phyloP scores from a whole-genome alignment of 1,139 yeast species.

The Kluyveromyces marxianus region DNA sequence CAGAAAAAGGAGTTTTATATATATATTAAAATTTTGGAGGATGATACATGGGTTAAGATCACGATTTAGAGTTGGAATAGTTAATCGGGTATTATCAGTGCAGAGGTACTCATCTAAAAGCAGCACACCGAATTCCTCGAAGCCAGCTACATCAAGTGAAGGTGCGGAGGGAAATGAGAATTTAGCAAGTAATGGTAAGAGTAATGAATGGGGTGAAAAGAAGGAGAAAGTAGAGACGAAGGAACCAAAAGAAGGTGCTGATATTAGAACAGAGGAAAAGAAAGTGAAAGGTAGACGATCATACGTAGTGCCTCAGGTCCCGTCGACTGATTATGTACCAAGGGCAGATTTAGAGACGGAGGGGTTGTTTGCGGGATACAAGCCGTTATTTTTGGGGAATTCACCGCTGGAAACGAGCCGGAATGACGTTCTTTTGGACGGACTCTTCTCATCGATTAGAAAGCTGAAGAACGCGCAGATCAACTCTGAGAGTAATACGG shows the following conservation, averaged over 20 bases:
- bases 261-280: not conserved
- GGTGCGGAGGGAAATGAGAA: too few species aligned
- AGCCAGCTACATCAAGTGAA: too few species aligned
- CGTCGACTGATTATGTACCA: slow-evolving; percentile 25
- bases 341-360: slow-evolving; percentile 25
- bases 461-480: slow-evolving; percentile 11
- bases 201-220: not conserved
- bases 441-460: slow-evolving; percentile 17
- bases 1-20: too few species aligned
- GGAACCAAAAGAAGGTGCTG: not conserved
- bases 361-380: slow-evolving; percentile 31
- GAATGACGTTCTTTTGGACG: slow-evolving; percentile 11
- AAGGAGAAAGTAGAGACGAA: not conserved
- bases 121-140: too few species aligned
- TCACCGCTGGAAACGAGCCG: slow-evolving; percentile 18
- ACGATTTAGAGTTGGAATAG: too few species aligned
- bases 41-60: too few species aligned
- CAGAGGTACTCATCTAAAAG: too few species aligned
- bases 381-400: slow-evolving; percentile 30
- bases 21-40: too few species aligned
- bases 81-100: too few species aligned
- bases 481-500: slow-evolving; percentile 8
- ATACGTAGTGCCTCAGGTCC: slow-evolving; percentile 23
- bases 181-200: too few species aligned
- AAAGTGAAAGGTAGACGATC: not conserved